Percentiles rank a stretch among this genome's conserved stretches.
Evolutionary conservation across 345 rosid genomes (phyloP).

Genomic region (Eucalyptus guilfoylei): DNA sequence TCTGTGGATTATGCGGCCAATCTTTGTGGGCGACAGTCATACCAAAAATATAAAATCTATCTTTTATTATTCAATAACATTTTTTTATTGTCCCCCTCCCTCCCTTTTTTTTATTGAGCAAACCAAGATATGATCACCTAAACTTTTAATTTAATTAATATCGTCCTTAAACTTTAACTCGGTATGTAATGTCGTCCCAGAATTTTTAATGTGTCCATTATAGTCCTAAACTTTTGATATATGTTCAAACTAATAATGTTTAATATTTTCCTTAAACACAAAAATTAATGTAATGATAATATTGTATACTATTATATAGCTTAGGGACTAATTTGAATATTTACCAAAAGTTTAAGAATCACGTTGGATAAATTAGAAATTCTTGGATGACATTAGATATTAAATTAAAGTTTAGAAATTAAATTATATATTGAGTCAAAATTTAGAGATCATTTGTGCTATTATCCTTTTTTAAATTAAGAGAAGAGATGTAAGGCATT

Average conservation of each 20-base stretch:
- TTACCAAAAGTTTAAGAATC: not conserved
- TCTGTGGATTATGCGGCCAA: not conserved
- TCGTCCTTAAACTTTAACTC: too few species aligned
- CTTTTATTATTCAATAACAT: not conserved
- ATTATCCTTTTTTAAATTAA: not conserved
- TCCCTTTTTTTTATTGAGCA: too few species aligned
- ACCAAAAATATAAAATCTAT: not conserved
- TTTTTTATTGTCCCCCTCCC: not conserved
- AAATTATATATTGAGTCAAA: accelerated
- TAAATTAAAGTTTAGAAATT: too few species aligned
- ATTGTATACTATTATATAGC: not conserved
- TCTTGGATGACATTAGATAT: accelerated
- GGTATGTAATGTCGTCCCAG: accelerated
- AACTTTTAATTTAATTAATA: too few species aligned
- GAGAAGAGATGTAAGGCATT: not conserved
- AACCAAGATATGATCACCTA: not conserved
- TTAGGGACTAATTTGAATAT: too few species aligned
- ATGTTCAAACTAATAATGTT: too few species aligned
- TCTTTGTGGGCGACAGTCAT: not conserved
- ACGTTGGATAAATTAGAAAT: too few species aligned
- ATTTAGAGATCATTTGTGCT: accelerated
- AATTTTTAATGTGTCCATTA: not conserved
- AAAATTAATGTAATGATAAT: too few species aligned
- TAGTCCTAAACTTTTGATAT: not conserved
- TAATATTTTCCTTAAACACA: accelerated